Evolutionary conservation across 352 stramenopile species (phyloP).

Genomic region (Peronospora destructor): DNA sequence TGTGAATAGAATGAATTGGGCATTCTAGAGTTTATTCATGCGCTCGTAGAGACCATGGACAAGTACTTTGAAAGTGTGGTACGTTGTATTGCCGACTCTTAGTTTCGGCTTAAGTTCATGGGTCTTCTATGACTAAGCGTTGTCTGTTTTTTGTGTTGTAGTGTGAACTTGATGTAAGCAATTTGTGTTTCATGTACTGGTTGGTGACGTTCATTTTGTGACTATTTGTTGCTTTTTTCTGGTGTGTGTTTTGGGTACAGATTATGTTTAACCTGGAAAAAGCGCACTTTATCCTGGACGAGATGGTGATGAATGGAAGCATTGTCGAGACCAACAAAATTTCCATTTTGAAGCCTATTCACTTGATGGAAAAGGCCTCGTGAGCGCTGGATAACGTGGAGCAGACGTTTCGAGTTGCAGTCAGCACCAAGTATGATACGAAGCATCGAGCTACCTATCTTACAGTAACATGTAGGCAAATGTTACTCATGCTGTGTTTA

Average conservation of each 20-base stretch:
- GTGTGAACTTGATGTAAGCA: constrained; percentile 81
- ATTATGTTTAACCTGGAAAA: constrained; percentile 92
- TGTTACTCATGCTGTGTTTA: too few species aligned
- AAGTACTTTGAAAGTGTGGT: constrained; percentile 98
- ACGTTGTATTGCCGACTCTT: constrained; percentile 22
- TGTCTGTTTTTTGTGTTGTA: constrained; percentile 16
- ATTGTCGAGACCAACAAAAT: constrained; percentile 99
- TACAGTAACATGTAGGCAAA: too few species aligned
- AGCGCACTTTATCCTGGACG: constrained; percentile 87
- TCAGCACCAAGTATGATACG: background rate
- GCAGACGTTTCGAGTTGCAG: background rate
- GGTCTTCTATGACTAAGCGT: background rate
- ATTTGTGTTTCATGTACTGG: background rate
- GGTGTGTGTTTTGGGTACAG: constrained; percentile 21
- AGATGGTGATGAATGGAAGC: constrained; percentile 99
- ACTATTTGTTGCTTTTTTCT: background rate
- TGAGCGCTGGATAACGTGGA: constrained; percentile 20
- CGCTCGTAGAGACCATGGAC: constrained; percentile 98
- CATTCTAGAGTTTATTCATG: constrained; percentile 99
- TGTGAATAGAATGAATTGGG: constrained; percentile 95
- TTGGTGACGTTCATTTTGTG: background rate
- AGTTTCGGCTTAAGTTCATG: background rate
- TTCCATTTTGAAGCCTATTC: constrained; percentile 97
- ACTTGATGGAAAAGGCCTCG: constrained; percentile 96
- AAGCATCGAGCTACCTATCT: background rate